These are phyloP conservation scores for Phycomyces blakesleeanus DNA, from an alignment of 192 early-diverging fungal genomes.

Conservation along the genomic window DNA sequence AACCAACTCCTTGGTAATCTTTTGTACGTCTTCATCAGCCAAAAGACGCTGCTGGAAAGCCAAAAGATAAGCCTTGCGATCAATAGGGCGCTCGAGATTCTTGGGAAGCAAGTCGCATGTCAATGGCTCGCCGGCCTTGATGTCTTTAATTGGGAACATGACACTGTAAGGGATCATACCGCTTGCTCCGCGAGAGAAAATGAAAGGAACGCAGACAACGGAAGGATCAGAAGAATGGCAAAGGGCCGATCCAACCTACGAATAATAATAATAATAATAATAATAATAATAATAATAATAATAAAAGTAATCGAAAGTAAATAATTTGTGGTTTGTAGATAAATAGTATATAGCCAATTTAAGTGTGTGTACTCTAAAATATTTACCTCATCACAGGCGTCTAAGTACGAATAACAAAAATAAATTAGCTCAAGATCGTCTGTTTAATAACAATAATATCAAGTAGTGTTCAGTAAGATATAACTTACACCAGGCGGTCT, in stretches of 20 bases:
- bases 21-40: constrained; percentile 13
- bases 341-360: not conserved
- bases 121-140: constrained; percentile 45
- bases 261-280: too few relatives aligned
- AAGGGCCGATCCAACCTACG: constrained; percentile 64
- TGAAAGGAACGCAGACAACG: constrained; percentile 58
- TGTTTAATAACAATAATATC: not conserved
- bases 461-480: not conserved
- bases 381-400: constrained; percentile 9
- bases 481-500: constrained; percentile 49
- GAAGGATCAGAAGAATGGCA: constrained; percentile 58
- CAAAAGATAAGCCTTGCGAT: constrained; percentile 53
- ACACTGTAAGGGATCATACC: constrained; percentile 59
- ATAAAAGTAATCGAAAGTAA: too few relatives aligned
- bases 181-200: constrained; percentile 49
- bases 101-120: constrained; percentile 59
- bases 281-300: too few relatives aligned
- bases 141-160: constrained; percentile 57
- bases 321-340: not conserved
- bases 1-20: not conserved
- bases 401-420: not conserved
- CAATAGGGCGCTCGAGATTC: constrained; percentile 43
- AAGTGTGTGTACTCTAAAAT: not conserved
- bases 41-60: constrained; percentile 38
- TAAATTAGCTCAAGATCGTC: not conserved